Evolutionary conservation across 371 early-diverging fungal species (phyloP).

Genomic region (Coemansia sp.): DNA sequence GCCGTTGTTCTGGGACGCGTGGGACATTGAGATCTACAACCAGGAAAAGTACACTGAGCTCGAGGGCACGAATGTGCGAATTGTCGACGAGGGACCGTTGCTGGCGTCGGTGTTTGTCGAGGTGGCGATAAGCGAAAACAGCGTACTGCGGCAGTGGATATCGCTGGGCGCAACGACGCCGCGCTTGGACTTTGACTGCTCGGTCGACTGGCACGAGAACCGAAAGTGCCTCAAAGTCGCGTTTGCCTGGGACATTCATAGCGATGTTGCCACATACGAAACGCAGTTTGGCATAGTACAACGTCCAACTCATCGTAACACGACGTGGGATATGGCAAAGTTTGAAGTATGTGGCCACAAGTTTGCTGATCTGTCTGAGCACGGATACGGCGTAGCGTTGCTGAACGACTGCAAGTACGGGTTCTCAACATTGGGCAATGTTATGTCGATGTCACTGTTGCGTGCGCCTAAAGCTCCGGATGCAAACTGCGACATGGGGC

Average conservation of each 20-base stretch:
- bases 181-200: conserved; percentile 79
- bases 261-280: conserved; percentile 91
- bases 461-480: conserved; percentile 84
- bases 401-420: conserved; percentile 92
- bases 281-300: conserved; percentile 89
- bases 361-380: conserved; percentile 91
- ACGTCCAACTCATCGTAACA: conserved; percentile 93
- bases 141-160: conserved; percentile 72
- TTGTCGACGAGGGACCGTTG: conserved; percentile 78
- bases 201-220: conserved; percentile 90
- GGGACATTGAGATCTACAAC: conserved; percentile 86
- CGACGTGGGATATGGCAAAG: conserved; percentile 86
- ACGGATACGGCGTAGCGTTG: conserved; percentile 90
- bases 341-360: conserved; percentile 97
- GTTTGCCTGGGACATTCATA: conserved; percentile 79
- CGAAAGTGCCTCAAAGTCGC: conserved; percentile 89
- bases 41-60: conserved; percentile 63
- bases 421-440: conserved; percentile 76
- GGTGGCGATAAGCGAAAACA: conserved; percentile 55
- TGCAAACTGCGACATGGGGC: conserved; percentile 67
- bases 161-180: conserved; percentile 67
- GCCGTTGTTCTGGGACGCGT: conserved; percentile 83
- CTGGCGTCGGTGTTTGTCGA: conserved; percentile 68
- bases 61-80: conserved; percentile 21
- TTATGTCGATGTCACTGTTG: conserved; percentile 80